Evolutionary conservation across 179 eudicot genomes (phyloP), one percentile per base, ranked within the genome.

Genomic region (Patellifolia procumbens): DNA sequence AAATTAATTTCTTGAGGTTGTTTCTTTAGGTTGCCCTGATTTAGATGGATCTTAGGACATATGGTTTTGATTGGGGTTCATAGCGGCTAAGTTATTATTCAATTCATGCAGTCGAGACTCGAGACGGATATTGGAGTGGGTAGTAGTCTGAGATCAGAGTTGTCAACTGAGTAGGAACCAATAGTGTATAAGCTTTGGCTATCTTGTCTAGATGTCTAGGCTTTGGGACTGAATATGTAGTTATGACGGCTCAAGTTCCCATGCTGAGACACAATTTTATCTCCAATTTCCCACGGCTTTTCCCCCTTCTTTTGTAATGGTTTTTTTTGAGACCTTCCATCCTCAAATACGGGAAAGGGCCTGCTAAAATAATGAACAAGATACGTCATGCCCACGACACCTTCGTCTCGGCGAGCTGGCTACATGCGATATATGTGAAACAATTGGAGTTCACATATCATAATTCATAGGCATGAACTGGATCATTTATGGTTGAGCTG

Each of bases 391-490:
- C 59, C 32, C n/a, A 51, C 15, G 22, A 46, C 10, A 58, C 22
- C 22, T 39, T 26, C 31, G 16, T 24, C 32, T 45, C n/a, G 60
- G 61, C 60, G 55, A 60, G 49, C 68, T 77, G 52, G 34, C 39
- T 45, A 48, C 19, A 29, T 52, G 46, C 35, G 26, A 55, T 45
- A 4, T 39, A n/a, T 76, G 9, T 58, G 48, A 10, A 42, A 16
- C 24, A 16, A 24, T 39, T 72, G 6, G 62, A 24, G 5, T 46
- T 59, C 52, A 55, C 22, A 20, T 24, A 12, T 22, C 34, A 22
- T n/a, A n/a, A n/a, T n/a, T n/a, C n/a, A n/a, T 31, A 46, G 75
- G 46, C 52, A 28, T 74, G 61, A 22, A 51, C 51, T 34, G 63
- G 70, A 71, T 71, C 29, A 37, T 4, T 64, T 35, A 7, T 35